phyloP scores from a whole-genome alignment of 2,329 filamentous ascomycete genomes.

The Pseudocercospora cruenta region DNA sequence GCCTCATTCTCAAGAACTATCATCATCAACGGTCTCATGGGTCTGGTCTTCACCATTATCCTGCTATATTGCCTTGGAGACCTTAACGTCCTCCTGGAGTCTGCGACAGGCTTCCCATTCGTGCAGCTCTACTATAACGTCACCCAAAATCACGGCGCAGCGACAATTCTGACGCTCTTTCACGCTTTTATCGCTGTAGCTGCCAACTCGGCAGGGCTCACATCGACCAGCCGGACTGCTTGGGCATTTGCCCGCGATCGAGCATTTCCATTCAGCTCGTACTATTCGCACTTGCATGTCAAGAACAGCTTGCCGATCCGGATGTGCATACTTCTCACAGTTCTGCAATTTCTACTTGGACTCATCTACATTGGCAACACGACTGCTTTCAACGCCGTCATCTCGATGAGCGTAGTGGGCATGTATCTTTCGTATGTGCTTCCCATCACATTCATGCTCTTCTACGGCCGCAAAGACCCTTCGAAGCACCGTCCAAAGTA shows the following conservation, averaged over 20 bases:
- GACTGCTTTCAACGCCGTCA: slow-evolving; percentile 23
- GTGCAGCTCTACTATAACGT: slow-evolving; percentile 32
- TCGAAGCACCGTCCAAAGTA: slow-evolving; percentile 24
- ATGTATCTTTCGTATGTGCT: slow-evolving; percentile 24
- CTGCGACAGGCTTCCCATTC: slow-evolving; percentile 30
- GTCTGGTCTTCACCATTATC: slow-evolving; percentile 23
- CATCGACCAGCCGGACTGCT: slow-evolving; percentile 41
- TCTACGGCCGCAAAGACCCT: slow-evolving; percentile 18
- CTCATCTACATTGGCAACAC: slow-evolving; percentile 25
- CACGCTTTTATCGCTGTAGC: slow-evolving; percentile 37
- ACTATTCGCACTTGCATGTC: slow-evolving; percentile 26
- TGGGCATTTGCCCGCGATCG: slow-evolving; percentile 44
- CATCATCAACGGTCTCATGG: slow-evolving; percentile 27
- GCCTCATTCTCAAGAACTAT: too few species aligned
- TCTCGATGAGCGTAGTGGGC: slow-evolving; percentile 21
- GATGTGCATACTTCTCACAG: slow-evolving; percentile 20
- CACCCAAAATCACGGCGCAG: slow-evolving; percentile 29
- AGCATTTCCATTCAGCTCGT: slow-evolving; percentile 40
- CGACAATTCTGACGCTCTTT: slow-evolving; percentile 39
- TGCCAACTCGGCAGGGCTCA: slow-evolving; percentile 40
- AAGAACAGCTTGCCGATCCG: slow-evolving; percentile 11
- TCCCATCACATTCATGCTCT: slow-evolving; percentile 32
- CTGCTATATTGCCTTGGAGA: slow-evolving; percentile 29
- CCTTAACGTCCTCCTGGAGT: slow-evolving; percentile 28
- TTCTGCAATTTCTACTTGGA: slow-evolving; percentile 20